Conservation (phyloP, 2,329 filamentous ascomycete species). For the Aureobasidium sp. region DNA sequence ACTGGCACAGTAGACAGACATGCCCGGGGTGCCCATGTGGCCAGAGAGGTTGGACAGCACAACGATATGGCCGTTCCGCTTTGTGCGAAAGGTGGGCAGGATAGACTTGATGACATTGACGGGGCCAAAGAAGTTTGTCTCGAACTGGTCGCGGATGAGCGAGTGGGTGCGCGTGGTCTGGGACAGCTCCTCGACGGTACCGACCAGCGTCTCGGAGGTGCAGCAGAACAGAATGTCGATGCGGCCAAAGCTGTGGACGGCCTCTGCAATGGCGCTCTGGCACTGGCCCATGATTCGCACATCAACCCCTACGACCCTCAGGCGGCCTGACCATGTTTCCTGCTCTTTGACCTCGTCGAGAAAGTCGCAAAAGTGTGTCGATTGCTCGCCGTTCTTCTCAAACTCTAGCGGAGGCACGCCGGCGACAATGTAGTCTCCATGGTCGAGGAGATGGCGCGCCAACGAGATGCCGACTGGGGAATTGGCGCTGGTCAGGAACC, state of each 20-base stretch:
- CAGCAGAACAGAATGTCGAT: constrained; percentile 89
- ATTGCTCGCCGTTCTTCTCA: constrained; percentile 59
- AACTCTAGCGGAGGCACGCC: constrained; percentile 73
- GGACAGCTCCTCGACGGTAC: constrained; percentile 82
- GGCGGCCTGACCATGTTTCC: constrained; percentile 72
- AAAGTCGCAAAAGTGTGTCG: constrained; percentile 71
- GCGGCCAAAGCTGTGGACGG: constrained; percentile 72
- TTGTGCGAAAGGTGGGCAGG: constrained; percentile 68
- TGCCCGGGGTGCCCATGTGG: constrained; percentile 84
- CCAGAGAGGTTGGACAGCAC: constrained; percentile 83
- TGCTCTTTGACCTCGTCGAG: constrained; percentile 53
- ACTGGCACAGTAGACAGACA: constrained; percentile 84
- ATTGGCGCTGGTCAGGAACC: constrained; percentile 82
- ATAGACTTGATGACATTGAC: constrained; percentile 91
- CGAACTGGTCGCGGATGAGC: constrained; percentile 83
- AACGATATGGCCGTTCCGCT: constrained; percentile 82
- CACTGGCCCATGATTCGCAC: constrained; percentile 59
- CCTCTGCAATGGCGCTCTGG: constrained; percentile 78
- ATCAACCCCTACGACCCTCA: constrained; percentile 55
- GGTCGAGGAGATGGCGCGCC: constrained; percentile 71
- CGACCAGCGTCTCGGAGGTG: constrained; percentile 80
- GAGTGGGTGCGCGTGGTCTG: constrained; percentile 64
- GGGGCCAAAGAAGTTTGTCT: constrained; percentile 88
- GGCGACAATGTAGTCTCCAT: constrained; percentile 84
- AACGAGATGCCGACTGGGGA: constrained; percentile 79